phyloP scores from a whole-genome alignment of 805 yeast genomes.

The Yamadazyma philogaea region DNA sequence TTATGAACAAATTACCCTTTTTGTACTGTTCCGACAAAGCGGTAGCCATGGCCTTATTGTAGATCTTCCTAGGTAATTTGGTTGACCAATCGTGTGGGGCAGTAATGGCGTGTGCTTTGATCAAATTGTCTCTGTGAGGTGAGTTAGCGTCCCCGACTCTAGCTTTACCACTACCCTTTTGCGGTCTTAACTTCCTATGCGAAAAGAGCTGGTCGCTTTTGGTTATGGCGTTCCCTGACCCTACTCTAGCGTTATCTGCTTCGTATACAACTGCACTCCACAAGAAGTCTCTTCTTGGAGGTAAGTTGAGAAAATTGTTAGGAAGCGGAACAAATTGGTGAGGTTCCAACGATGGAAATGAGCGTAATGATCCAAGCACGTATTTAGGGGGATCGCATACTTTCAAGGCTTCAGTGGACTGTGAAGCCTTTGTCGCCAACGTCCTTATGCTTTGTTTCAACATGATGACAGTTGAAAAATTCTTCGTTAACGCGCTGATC shows the following conservation, averaged over 20 bases:
- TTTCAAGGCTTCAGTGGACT: constrained; percentile 17
- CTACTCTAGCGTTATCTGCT: constrained; percentile 84
- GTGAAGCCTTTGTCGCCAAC: constrained; percentile 26
- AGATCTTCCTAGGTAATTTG: constrained; percentile 67
- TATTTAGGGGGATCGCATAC: constrained; percentile 56
- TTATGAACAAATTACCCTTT: constrained; percentile 64
- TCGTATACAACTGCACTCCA: constrained; percentile 95
- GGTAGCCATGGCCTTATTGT: constrained; percentile 70
- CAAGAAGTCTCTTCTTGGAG: constrained; percentile 83
- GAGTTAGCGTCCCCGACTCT: constrained; percentile 95
- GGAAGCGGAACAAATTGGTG: constrained; percentile 73
- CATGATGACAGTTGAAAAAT: constrained; percentile 17
- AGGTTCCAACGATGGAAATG: constrained; percentile 92
- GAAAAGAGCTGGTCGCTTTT: constrained; percentile 85
- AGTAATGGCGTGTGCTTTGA: constrained; percentile 80
- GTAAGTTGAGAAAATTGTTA: constrained; percentile 61
- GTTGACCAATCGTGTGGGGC: constrained; percentile 91
- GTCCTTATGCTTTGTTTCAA: constrained; percentile 26
- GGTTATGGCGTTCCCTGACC: constrained; percentile 82
- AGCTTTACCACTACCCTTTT: constrained; percentile 94
- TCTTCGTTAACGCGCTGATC: neutral
- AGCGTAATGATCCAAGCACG: constrained; percentile 71
- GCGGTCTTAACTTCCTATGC: constrained; percentile 76
- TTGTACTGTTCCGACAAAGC: constrained; percentile 82
- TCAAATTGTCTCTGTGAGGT: constrained; percentile 87